These are phyloP conservation scores for Podospora bellae-mahoneyi DNA, from an alignment of 495 filamentous ascomycete species.

Conservation along the genomic window DNA sequence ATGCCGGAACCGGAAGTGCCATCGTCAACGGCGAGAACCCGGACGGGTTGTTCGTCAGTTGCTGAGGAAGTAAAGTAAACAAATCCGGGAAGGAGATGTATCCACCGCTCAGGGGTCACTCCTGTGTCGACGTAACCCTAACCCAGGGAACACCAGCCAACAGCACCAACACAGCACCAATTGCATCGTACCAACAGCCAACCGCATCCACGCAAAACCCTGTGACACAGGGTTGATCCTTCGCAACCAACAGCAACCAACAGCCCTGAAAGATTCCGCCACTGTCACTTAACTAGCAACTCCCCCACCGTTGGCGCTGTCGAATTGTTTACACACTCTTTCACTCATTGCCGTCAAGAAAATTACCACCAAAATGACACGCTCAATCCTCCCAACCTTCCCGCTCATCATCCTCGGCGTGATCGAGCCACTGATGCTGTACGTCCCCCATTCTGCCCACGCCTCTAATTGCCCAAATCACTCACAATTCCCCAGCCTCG, in stretches of 20 bases:
- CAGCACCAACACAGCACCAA: neutral
- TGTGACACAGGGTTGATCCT: neutral
- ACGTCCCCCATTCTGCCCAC: slow-evolving; percentile 17
- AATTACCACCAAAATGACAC: slow-evolving; percentile 25
- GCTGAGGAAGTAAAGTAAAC: neutral
- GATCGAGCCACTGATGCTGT: slow-evolving; percentile 59
- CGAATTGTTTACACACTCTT: neutral
- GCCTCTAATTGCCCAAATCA: neutral
- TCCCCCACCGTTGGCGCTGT: no score
- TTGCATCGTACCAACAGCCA: neutral
- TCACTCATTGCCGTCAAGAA: neutral
- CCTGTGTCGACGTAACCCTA: neutral
- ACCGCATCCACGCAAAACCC: neutral
- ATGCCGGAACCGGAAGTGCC: no score
- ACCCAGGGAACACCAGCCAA: neutral
- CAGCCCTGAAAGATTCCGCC: no score
- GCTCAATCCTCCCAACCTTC: slow-evolving; percentile 28
- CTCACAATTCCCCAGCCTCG: neutral
- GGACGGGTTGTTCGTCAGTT: no score
- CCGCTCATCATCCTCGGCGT: slow-evolving; percentile 46
- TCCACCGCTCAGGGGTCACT: neutral
- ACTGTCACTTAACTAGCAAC: no score
- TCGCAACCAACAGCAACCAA: no score
- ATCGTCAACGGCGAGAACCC: no score
- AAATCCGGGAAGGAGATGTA: neutral